Conservation (phyloP, 495 filamentous ascomycete species). For the Rhypophila decipiens region DNA sequence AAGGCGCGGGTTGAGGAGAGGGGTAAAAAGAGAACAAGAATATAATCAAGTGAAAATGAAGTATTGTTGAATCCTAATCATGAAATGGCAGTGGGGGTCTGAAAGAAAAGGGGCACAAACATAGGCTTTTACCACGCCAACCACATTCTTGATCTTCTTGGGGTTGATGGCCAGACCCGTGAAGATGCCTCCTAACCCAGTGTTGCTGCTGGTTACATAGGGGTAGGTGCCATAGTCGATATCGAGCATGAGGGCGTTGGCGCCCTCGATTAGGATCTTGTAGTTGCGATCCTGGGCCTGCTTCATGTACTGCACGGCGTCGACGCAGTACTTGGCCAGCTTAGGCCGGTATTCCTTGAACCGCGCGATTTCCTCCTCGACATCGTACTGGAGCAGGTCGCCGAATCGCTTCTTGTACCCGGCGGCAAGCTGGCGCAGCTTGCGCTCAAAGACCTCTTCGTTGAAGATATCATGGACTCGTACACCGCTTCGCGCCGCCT, state of each 20-base stretch:
- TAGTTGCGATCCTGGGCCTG: constrained; percentile 51
- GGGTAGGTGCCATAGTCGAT: constrained; percentile 61
- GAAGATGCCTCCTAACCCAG: constrained; percentile 68
- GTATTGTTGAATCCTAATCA: no score
- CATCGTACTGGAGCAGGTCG: constrained; percentile 64
- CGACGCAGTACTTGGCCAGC: constrained; percentile 64
- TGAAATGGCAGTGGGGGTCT: constrained; percentile 3
- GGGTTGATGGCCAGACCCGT: constrained; percentile 59
- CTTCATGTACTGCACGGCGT: constrained; percentile 55
- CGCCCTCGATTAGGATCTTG: constrained; percentile 75
- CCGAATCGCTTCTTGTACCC: constrained; percentile 72
- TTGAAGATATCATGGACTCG: constrained; percentile 72
- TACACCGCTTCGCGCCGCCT: constrained; percentile 69
- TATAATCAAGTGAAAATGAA: no score
- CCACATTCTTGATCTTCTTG: constrained; percentile 47
- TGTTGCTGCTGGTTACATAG: constrained; percentile 76
- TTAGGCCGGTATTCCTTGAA: constrained; percentile 58
- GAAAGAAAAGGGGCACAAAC: constrained; percentile 2
- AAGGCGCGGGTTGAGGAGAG: no score
- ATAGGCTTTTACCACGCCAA: constrained; percentile 84
- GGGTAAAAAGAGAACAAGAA: no score
- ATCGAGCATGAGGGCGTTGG: constrained; percentile 66
- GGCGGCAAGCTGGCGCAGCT: constrained; percentile 57
- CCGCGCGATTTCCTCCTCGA: constrained; percentile 70
- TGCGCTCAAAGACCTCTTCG: constrained; percentile 59